Conservation (phyloP, 495 filamentous ascomycete species). For the Collariella sp. region DNA sequence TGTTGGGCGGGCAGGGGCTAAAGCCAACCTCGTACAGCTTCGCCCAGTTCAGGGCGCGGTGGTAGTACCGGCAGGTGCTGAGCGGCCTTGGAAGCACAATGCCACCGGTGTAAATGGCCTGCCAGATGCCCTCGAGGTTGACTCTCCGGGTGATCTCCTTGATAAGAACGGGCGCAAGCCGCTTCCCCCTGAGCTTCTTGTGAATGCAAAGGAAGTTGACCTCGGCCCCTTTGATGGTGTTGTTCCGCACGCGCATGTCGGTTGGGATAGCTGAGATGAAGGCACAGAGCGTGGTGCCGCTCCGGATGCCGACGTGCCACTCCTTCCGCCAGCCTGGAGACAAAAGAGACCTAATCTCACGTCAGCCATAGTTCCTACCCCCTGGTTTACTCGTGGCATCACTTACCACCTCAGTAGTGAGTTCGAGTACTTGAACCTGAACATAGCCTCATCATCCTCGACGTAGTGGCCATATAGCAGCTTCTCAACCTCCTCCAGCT, state of each 20-base stretch:
- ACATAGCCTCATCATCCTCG: conserved; percentile 93
- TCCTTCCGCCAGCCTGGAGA: conserved; percentile 90
- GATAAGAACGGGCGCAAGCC: conserved; percentile 85
- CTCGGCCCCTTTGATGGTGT: conserved; percentile 68
- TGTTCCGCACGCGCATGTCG: conserved; percentile 67
- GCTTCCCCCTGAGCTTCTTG: conserved; percentile 91
- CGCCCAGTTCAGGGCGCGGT: conserved; percentile 86
- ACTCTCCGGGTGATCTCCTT: conserved; percentile 92
- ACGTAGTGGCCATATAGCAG: conserved; percentile 88
- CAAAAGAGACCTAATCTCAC: conserved; percentile 64
- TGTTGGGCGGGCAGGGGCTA: conserved; percentile 67
- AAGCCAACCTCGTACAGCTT: conserved; percentile 93
- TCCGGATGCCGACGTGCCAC: conserved; percentile 92
- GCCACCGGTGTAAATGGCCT: conserved; percentile 92
- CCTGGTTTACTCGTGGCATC: not conserved
- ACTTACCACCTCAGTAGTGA: conserved; percentile 81
- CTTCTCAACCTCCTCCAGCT: conserved; percentile 78
- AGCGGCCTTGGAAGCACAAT: conserved; percentile 83
- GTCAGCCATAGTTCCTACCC: conserved; percentile 14
- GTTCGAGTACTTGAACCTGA: conserved; percentile 87
- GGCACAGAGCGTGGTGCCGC: conserved; percentile 72
- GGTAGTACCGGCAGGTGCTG: conserved; percentile 88
- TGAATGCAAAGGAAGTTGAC: conserved; percentile 98
- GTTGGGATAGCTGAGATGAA: conserved; percentile 92
- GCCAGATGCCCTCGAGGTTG: conserved; percentile 74